Evolutionary conservation across 2,329 filamentous ascomycete species (phyloP), one percentile per base, ranked within the genome.

Genomic region (Byssoonygena ceratinophila): DNA sequence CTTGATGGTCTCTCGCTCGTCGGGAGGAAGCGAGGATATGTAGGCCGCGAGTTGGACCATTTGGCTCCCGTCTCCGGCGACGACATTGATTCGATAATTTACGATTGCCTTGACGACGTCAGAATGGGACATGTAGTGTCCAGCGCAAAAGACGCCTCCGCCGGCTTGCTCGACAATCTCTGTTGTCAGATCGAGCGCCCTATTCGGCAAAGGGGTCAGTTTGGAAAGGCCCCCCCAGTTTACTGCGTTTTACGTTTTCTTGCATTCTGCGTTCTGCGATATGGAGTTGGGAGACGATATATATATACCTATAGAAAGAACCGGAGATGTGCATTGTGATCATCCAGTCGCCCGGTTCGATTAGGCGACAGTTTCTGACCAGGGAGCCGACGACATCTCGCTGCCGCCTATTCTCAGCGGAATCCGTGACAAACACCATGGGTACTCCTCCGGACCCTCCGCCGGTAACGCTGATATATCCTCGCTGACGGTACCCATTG

Each of bases 121-220:
- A 0, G 53, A 39, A 1, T 60, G 57, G 0, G 59, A 2, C 61
- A 67, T 66, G 11, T 51, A 9, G 29, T 61, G 57, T 0, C 72
- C 72, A 0, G 62, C 70, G 2, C 64, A 63, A 0, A 76, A 56
- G 0, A 71, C 65, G 0, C 68, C 64, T 0, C 64, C 72, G 0
- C 71, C 71, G 0, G 70, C 70, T 50, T 68, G 70, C 39, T 75
- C 73, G 9, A 71, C 46, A 0, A 66, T 59, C 18, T 74, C 72
- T 0, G 66, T 59, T 0, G 59, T 64, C 1, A 76, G 63, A 34
- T 75, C 72, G 0, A 74, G 57, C 0, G 71, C 65, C 45, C 69
- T 61, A 4, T 37, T 14, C 4, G 8, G 14, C n/a, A 43, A 12
- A 14, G 9, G 14, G 22, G 18, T 39, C 31, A 39, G 31, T 39